A percentile compares a stretch with the other conserved stretches of the same genome.
Evolutionary conservation across 225 moss, liverwort and hornwort species (phyloP).

Genomic region (Pseudisothecium myosuroides): DNA sequence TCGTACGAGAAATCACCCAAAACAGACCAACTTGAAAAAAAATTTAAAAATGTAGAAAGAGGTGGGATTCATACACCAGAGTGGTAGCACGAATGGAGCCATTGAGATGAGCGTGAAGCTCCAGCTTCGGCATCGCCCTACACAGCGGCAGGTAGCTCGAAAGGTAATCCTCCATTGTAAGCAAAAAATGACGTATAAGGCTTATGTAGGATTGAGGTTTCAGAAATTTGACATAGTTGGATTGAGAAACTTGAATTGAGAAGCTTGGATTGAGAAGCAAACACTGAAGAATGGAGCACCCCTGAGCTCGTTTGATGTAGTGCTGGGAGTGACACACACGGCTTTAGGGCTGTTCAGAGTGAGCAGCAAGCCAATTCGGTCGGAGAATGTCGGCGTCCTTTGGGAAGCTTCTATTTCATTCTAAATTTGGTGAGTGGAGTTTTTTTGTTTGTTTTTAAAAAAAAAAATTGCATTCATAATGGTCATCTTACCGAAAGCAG

Average conservation of each 20-base stretch:
- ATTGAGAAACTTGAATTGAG: neutral
- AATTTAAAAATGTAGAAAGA: neutral
- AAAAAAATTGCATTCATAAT: neutral
- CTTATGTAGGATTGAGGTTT: neutral
- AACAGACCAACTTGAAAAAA: neutral
- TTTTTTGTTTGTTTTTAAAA: no score
- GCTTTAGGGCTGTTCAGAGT: neutral
- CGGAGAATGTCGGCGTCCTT: neutral
- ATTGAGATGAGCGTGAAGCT: constrained; percentile 88
- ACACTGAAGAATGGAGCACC: neutral
- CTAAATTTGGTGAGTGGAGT: neutral
- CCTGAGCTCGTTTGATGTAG: neutral
- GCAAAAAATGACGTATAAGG: neutral
- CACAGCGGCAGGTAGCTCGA: constrained; percentile 24
- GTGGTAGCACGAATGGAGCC: constrained; percentile 74
- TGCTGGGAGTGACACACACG: neutral
- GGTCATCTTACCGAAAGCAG: no score
- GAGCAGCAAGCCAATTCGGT: neutral
- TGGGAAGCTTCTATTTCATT: neutral
- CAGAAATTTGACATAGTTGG: neutral
- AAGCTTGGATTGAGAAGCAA: neutral
- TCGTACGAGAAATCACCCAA: neutral
- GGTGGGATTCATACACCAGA: constrained; percentile 29
- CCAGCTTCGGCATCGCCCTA: constrained; percentile 59
- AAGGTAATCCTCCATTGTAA: neutral